These are phyloP conservation scores for Mentha longifolia DNA, from an alignment of 257 asterid species.

Conservation along the genomic window DNA sequence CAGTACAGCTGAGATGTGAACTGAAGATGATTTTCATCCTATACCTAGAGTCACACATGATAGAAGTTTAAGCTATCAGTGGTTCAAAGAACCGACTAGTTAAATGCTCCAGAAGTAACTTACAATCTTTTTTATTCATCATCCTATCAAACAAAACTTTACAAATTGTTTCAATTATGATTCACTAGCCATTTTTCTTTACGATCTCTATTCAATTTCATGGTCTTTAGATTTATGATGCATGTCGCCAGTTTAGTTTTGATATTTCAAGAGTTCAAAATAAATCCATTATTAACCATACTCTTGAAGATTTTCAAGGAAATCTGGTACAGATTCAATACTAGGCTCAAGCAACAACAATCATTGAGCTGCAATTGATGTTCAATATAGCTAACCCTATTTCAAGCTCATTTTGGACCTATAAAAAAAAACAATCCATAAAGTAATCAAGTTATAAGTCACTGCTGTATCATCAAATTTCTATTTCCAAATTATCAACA, in stretches of 20 bases:
- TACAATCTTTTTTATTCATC: neutral
- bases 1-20: neutral
- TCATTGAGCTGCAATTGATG: no score
- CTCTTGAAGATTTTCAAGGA: neutral
- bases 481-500: no score
- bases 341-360: neutral
- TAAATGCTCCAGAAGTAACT: no score
- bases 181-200: neutral
- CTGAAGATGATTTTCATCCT: neutral
- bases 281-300: neutral
- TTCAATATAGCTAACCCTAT: no score
- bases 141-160: neutral
- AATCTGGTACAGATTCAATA: neutral
- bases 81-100: neutral
- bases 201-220: neutral
- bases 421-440: no score
- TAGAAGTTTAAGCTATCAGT: neutral
- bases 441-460: neutral
- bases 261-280: neutral
- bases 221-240: constrained; percentile 11
- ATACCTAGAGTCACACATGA: no score
- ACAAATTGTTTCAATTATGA: neutral
- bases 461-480: neutral
- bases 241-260: neutral
- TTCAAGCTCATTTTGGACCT: no score